Conservation (phyloP, 192 early-diverging fungal species). For the Mortierella hygrophila region DNA sequence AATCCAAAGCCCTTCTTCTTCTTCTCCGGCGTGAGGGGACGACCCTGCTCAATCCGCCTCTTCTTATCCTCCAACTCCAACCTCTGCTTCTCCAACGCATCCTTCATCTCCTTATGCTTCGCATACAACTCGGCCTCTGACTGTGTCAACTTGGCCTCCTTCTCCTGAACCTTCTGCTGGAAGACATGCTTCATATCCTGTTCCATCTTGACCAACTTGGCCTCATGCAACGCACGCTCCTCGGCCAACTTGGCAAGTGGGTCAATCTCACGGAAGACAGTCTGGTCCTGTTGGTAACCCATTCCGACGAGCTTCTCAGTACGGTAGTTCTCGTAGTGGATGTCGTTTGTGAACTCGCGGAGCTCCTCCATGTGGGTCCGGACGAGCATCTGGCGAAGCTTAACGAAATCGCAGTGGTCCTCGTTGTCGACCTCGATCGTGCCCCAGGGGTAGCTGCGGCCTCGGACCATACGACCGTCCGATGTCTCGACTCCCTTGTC, state of each 20-base stretch:
- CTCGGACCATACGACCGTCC: constrained; percentile 90
- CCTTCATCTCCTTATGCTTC: constrained; percentile 99
- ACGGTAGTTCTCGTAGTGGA: constrained; percentile 96
- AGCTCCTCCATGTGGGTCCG: constrained; percentile 98
- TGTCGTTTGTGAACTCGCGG: constrained; percentile 91
- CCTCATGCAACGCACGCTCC: constrained; percentile 92
- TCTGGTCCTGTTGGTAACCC: constrained; percentile 85
- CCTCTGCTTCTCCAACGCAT: constrained; percentile 94
- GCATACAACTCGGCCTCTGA: constrained; percentile 97
- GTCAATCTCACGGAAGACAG: constrained; percentile 85
- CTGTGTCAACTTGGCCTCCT: constrained; percentile 98
- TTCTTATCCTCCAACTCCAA: constrained; percentile 96
- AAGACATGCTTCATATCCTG: constrained; percentile 99
- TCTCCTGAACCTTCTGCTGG: constrained; percentile 98
- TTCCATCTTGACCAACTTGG: constrained; percentile 98
- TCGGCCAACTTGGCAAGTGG: constrained; percentile 87
- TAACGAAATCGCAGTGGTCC: constrained; percentile 96
- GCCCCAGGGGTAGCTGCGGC: constrained; percentile 94
- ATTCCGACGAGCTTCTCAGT: constrained; percentile 92
- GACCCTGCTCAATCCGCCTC: constrained; percentile 80
- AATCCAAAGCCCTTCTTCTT: constrained; percentile 78
- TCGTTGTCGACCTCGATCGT: constrained; percentile 98
- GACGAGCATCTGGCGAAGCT: constrained; percentile 92
- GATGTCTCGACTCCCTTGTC: constrained; percentile 85
- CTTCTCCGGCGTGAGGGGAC: constrained; percentile 83